phyloP scores from a whole-genome alignment of 2,329 filamentous ascomycete genomes.

The Aspergillus unguis region DNA sequence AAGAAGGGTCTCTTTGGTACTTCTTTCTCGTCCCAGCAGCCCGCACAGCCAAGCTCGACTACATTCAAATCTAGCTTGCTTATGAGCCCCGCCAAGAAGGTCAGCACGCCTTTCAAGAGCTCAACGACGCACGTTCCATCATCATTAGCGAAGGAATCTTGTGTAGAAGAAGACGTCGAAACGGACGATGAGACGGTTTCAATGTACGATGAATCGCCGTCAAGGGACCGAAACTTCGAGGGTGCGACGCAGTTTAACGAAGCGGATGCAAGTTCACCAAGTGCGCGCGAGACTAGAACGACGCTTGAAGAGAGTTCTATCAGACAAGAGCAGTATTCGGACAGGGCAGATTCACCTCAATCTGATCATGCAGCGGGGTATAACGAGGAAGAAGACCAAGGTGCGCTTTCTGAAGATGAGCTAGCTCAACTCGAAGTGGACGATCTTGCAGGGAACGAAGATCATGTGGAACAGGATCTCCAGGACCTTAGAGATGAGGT shows the following conservation, averaged over 20 bases:
- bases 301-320: slow-evolving; percentile 13
- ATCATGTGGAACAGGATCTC: not conserved
- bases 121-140: slow-evolving; percentile 21
- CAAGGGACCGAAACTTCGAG: slow-evolving; percentile 13
- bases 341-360: not conserved
- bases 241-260: slow-evolving; percentile 17
- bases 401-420: not conserved
- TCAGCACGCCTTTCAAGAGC: slow-evolving; percentile 39
- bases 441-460: not conserved
- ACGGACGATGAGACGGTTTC: slow-evolving; percentile 1
- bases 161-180: not conserved
- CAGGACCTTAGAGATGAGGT: not conserved
- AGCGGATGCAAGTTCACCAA: slow-evolving; percentile 7
- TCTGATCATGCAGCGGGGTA: not conserved
- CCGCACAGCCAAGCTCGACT: slow-evolving; percentile 31
- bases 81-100: slow-evolving; percentile 45
- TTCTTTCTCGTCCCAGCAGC: slow-evolving; percentile 33
- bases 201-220: slow-evolving; percentile 4
- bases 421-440: not conserved
- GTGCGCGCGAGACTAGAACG: not conserved
- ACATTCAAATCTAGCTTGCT: slow-evolving; percentile 38
- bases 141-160: slow-evolving; percentile 7
- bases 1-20: slow-evolving; percentile 31
- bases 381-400: not conserved
- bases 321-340: not conserved